Base-by-base conservation (phyloP, 352 stramenopile genomes). In the Poterioochromonas sp. region DNA sequence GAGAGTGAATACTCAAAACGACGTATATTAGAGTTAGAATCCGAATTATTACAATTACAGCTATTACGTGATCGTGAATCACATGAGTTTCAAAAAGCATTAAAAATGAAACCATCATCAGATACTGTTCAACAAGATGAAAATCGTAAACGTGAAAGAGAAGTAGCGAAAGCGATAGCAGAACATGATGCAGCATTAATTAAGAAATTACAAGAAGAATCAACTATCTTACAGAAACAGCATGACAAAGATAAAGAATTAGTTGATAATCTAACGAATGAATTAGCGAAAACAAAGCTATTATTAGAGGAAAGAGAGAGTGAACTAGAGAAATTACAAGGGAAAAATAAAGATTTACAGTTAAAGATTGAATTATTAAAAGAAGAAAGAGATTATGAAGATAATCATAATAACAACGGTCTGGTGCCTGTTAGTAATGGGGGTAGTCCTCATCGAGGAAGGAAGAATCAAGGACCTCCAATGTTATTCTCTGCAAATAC, bases 151-250 rank as follows among this genome's bases (percentile, higher is more conserved):
- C 8, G 62, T 8, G 62, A 71, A 71, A 12, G 32, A 44, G 32
- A 44, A 29, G 62, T 43, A 44, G 34, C 32, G 2, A 20, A 11
- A 29, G 62, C 62, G 32, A 71, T 71, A 41, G 62, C 62, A 71
- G 62, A 71, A 71, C 62, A 71, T 71, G 62, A 71, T 71, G 62
- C 18, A 35, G n/a, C 34, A 47, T 44, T 71, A 29, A 71, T 71
- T 44, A 29, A 12, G 3, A 40, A 71, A 47, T 47, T 71, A 47
- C 62, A 44, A 29, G 62, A 43, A 35, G 32, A 44, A 35, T 71
- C 41, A 71, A 41, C 1, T 41, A 11, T 39, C 12, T 22, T 65
- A 29, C 54, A 65, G 3, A 65, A 32, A 32, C 26, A 65, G 54
- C 26, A 39, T 32, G 54, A 32, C 3, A 5, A 39, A 15, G 26